Conservation (phyloP, 2,329 filamentous ascomycete species). For the Didymella exigua region DNA sequence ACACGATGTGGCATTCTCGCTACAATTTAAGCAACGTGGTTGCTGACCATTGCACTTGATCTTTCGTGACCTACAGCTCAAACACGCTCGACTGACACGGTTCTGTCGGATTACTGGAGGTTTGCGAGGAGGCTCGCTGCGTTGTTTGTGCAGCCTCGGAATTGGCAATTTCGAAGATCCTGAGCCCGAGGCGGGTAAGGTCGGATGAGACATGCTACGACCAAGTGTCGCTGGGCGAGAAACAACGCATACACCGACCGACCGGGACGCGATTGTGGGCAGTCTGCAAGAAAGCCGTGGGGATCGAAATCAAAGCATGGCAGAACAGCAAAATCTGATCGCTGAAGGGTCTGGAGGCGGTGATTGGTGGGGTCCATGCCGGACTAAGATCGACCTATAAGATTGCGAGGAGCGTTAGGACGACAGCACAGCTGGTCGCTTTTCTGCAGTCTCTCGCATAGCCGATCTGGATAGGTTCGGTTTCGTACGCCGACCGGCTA, state of each 20-base stretch:
- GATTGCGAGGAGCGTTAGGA: background rate
- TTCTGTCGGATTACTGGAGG: constrained; percentile 18
- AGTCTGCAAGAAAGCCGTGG: constrained; percentile 2
- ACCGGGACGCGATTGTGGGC: constrained; percentile 6
- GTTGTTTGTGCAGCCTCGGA: constrained; percentile 29
- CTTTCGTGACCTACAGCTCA: constrained; percentile 45
- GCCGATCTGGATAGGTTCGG: constrained; percentile 4
- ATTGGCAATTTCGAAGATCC: constrained; percentile 33
- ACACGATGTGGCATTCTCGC: constrained; percentile 34
- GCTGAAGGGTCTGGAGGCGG: background rate
- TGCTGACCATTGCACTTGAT: constrained; percentile 47
- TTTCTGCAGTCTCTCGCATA: background rate
- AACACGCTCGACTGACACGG: constrained; percentile 40
- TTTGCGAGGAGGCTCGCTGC: constrained; percentile 22
- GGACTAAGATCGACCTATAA: constrained; percentile 1
- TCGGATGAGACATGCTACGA: constrained; percentile 5
- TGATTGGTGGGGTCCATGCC: constrained; percentile 2
- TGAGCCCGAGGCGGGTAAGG: background rate
- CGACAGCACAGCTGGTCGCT: background rate
- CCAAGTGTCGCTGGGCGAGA: background rate
- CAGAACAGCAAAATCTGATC: constrained; percentile 12
- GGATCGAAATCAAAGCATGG: constrained; percentile 1
- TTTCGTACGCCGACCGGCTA: background rate
- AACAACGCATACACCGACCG: constrained; percentile 1
- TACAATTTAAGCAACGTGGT: constrained; percentile 44